Conservation (phyloP, 495 filamentous ascomycete species). For the Bombardia bombarda region DNA sequence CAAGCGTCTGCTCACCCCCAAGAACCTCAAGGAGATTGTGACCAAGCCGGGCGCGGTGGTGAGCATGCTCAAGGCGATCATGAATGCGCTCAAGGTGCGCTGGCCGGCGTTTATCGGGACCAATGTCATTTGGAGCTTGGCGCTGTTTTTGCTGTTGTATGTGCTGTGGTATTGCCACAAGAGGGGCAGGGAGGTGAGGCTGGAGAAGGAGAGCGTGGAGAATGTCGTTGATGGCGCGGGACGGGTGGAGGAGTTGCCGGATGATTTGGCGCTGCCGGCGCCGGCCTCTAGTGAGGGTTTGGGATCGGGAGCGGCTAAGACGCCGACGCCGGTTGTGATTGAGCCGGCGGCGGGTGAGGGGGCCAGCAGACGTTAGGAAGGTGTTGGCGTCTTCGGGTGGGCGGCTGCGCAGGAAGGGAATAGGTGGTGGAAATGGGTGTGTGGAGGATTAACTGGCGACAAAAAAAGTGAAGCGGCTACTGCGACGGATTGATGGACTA, state of each 20-base stretch:
- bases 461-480: no score
- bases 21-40: conserved; percentile 65
- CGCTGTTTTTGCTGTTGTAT: conserved; percentile 75
- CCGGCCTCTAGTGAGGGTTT: background rate
- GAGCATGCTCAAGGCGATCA: conserved; percentile 72
- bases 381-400: background rate
- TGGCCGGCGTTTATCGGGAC: conserved; percentile 81
- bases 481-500: conserved; percentile 1
- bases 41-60: conserved; percentile 78
- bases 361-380: background rate
- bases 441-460: no score
- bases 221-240: conserved; percentile 11
- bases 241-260: conserved; percentile 27
- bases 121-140: conserved; percentile 80
- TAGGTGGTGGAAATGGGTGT: background rate
- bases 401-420: background rate
- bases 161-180: conserved; percentile 98
- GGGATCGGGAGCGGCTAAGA: background rate
- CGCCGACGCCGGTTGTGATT: conserved; percentile 4
- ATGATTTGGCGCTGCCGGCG: conserved; percentile 20
- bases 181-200: conserved; percentile 72
- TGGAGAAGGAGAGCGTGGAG: conserved; percentile 53
- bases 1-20: conserved; percentile 31
- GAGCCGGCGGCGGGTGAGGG: conserved; percentile 5
- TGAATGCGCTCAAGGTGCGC: conserved; percentile 71